Conservation (phyloP, 2,329 filamentous ascomycete species). For the Sclerotinia minor region DNA sequence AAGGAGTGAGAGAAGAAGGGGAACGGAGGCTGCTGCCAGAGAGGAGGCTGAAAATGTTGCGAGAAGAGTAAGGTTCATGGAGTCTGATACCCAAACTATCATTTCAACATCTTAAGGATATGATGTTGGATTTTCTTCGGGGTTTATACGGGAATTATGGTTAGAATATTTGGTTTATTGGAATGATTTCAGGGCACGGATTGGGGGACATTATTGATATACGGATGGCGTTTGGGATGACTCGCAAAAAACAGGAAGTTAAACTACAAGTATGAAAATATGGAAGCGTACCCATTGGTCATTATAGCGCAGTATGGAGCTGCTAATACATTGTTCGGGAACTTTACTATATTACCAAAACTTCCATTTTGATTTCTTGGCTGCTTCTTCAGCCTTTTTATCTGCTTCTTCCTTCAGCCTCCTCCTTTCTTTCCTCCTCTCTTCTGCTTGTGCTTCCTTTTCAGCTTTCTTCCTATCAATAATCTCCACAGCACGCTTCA, state of each 20-base stretch:
- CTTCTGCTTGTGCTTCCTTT: conserved; percentile 52
- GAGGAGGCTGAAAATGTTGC: conserved; percentile 31
- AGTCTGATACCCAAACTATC: conserved; percentile 28
- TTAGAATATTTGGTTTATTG: conserved; percentile 10
- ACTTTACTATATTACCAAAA: conserved; percentile 37
- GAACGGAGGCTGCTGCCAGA: conserved; percentile 22
- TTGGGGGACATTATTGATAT: not conserved
- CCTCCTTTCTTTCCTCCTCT: conserved; percentile 46
- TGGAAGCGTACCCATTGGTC: not conserved
- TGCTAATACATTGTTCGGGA: conserved; percentile 9
- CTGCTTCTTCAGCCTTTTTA: conserved; percentile 34
- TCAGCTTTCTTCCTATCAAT: conserved; percentile 72
- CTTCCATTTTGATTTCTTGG: conserved; percentile 39
- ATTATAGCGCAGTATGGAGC: conserved; percentile 13
- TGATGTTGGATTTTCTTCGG: not conserved
- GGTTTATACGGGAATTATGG: conserved; percentile 2
- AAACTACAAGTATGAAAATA: not conserved
- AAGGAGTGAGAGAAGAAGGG: conserved; percentile 54
- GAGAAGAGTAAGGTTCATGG: conserved; percentile 39
- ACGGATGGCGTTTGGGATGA: not conserved
- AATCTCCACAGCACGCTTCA: conserved; percentile 82
- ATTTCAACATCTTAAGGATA: conserved; percentile 28
- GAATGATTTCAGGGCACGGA: not conserved
- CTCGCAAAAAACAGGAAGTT: conserved; percentile 11
- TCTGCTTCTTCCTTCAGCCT: conserved; percentile 48